Evolutionary conservation across 495 filamentous ascomycete species (phyloP).

Genomic region (Pyrenula aspistea): DNA sequence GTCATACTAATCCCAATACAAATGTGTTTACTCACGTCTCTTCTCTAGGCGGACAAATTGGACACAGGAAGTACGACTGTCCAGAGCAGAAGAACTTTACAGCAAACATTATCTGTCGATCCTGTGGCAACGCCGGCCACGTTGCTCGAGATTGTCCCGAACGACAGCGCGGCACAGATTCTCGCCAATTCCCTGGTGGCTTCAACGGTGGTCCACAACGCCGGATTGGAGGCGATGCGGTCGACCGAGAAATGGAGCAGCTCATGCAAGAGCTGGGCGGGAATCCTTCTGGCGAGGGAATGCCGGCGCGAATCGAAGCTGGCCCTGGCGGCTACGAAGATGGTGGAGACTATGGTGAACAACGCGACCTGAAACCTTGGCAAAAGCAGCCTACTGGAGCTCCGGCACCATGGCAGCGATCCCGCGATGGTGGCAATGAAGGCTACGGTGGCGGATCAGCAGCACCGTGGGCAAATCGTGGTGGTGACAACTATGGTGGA

Average conservation of each 20-base stretch:
- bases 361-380: slow-evolving; percentile 70
- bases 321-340: slow-evolving; percentile 53
- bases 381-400: slow-evolving; percentile 80
- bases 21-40: slow-evolving; percentile 4
- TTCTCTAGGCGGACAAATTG: slow-evolving; percentile 73
- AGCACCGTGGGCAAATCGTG: slow-evolving; percentile 42
- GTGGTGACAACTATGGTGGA: slow-evolving; percentile 34
- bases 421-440: slow-evolving; percentile 40
- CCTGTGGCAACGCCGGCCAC: slow-evolving; percentile 90
- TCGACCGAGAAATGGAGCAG: slow-evolving; percentile 85
- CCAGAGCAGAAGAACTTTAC: slow-evolving; percentile 97
- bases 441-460: slow-evolving; percentile 24
- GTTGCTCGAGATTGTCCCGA: slow-evolving; percentile 93
- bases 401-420: slow-evolving; percentile 64
- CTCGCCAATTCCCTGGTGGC: slow-evolving; percentile 62
- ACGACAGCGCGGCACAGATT: slow-evolving; percentile 76
- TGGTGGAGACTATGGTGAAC: slow-evolving; percentile 29
- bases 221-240: slow-evolving; percentile 68
- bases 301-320: slow-evolving; percentile 75
- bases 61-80: slow-evolving; percentile 97
- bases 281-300: slow-evolving; percentile 39
- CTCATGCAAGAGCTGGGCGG: slow-evolving; percentile 96
- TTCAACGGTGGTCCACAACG: slow-evolving; percentile 41
- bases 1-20: not conserved
- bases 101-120: slow-evolving; percentile 96